phyloP scores from a whole-genome alignment of 2,329 filamentous ascomycete genomes.

The Cucurbitaria berberidis region DNA sequence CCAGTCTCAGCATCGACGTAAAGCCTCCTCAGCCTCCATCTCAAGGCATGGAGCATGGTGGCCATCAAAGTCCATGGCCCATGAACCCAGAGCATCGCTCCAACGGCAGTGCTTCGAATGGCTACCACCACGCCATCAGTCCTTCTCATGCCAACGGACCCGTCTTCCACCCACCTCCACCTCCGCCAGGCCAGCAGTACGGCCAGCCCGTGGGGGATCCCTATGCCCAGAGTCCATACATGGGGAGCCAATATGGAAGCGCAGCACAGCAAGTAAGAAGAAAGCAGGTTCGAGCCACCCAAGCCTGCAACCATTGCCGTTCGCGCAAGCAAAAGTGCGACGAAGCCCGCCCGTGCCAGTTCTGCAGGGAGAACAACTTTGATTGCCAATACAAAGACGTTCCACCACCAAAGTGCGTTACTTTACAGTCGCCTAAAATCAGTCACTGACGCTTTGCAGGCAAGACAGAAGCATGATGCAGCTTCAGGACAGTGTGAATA shows the following conservation, averaged over 20 bases:
- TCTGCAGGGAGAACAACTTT: conserved; percentile 84
- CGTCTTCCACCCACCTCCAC: conserved; percentile 39
- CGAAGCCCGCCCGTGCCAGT: conserved; percentile 51
- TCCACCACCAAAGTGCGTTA: conserved; percentile 81
- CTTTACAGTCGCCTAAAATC: neutral
- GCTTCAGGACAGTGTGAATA: conserved; percentile 54
- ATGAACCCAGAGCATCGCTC: conserved; percentile 42
- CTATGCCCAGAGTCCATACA: conserved; percentile 38
- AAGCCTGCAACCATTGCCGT: conserved; percentile 70
- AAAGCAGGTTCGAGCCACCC: conserved; percentile 48
- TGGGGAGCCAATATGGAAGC: conserved; percentile 36
- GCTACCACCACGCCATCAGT: conserved; percentile 41
- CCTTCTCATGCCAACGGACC: conserved; percentile 38
- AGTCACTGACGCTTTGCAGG: conserved; percentile 32
- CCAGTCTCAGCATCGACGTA: conserved; percentile 34
- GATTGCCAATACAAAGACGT: conserved; percentile 90
- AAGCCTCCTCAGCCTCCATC: conserved; percentile 35
- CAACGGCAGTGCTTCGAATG: conserved; percentile 41
- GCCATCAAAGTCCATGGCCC: conserved; percentile 41
- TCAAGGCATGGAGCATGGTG: conserved; percentile 45
- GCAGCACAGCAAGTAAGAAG: conserved; percentile 33
- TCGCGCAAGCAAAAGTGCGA: conserved; percentile 52
- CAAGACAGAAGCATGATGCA: conserved; percentile 60
- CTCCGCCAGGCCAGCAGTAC: conserved; percentile 39
- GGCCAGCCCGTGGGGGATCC: conserved; percentile 31